Evolutionary conservation across 2,329 filamentous ascomycete genomes (phyloP).

Genomic region (Huntiella bhutanensis): DNA sequence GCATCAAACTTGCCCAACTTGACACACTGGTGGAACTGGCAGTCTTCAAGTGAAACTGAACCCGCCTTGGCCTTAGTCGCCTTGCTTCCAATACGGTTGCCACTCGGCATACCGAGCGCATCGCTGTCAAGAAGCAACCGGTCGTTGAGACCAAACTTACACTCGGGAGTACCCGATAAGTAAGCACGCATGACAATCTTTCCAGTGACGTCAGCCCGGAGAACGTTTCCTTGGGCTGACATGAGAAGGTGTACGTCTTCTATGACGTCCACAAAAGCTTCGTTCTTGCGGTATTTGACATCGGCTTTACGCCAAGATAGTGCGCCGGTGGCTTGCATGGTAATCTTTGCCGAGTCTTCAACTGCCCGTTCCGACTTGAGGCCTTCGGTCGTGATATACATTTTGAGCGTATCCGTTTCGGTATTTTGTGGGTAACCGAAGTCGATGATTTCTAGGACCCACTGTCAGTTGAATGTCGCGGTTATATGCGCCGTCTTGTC

Average conservation of each 20-base stretch:
- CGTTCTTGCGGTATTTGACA: constrained; percentile 98
- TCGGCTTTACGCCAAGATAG: constrained; percentile 93
- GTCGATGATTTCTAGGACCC: constrained; percentile 68
- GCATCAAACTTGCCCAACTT: constrained; percentile 94
- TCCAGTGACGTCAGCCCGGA: constrained; percentile 88
- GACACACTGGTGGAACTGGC: constrained; percentile 97
- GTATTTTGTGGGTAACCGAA: constrained; percentile 99
- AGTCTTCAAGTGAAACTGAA: constrained; percentile 89
- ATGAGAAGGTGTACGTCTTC: constrained; percentile 98
- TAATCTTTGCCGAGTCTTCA: constrained; percentile 94
- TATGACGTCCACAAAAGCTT: constrained; percentile 97
- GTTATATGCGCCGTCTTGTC: background rate
- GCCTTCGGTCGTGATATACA: constrained; percentile 99
- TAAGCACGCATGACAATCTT: constrained; percentile 99
- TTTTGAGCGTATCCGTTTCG: constrained; percentile 95
- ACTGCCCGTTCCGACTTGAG: constrained; percentile 76
- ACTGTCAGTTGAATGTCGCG: background rate
- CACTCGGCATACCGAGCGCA: constrained; percentile 30
- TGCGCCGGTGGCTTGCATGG: constrained; percentile 95
- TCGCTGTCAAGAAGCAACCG: constrained; percentile 70
- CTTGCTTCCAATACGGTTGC: constrained; percentile 64
- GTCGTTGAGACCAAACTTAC: constrained; percentile 97
- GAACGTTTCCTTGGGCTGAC: constrained; percentile 89
- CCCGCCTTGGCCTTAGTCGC: constrained; percentile 90
- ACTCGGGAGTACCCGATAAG: constrained; percentile 87